Evolutionary conservation across 352 stramenopile genomes (phyloP).

Genomic region (Phytophthora sojae): DNA sequence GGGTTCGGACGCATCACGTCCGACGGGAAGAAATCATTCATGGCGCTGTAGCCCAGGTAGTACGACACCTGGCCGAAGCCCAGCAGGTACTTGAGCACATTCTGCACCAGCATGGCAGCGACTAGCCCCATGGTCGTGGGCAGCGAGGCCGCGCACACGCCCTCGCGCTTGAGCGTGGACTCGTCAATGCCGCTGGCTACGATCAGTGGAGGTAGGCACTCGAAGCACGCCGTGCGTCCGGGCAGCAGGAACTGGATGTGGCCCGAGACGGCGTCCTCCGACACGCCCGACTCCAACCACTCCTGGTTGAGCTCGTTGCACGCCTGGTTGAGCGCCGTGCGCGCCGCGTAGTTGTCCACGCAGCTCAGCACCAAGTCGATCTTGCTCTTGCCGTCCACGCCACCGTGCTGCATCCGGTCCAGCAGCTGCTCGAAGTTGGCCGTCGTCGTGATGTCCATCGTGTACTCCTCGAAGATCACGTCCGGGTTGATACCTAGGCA

Average conservation of each 20-base stretch:
- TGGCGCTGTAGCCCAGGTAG: conserved; percentile 88
- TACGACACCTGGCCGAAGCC: conserved; percentile 90
- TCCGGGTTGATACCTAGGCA: conserved; percentile 87
- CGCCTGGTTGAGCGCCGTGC: conserved; percentile 88
- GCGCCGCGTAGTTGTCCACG: conserved; percentile 92
- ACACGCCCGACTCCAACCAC: conserved; percentile 93
- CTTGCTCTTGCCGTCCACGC: conserved; percentile 58
- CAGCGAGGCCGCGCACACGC: conserved; percentile 88
- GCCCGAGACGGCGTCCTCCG: conserved; percentile 90
- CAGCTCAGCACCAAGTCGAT: conserved; percentile 90
- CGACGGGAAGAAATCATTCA: conserved; percentile 90
- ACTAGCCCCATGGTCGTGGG: conserved; percentile 92
- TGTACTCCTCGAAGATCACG: conserved; percentile 90
- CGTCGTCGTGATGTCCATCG: conserved; percentile 88
- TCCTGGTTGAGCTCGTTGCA: conserved; percentile 88
- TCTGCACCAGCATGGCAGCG: conserved; percentile 87
- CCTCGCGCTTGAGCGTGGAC: conserved; percentile 88
- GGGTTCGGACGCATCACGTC: conserved; percentile 86
- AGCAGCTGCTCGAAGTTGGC: conserved; percentile 87
- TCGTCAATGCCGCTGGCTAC: conserved; percentile 89
- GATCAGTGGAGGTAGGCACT: conserved; percentile 89
- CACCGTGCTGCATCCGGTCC: conserved; percentile 76
- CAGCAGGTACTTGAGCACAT: conserved; percentile 89
- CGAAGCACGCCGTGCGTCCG: conserved; percentile 88
- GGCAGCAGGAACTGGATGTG: conserved; percentile 91